Evolutionary conservation across 2,329 filamentous ascomycete species (phyloP), one percentile per base, ranked within the genome.

Genomic region (Lecanicillium sp.): DNA sequence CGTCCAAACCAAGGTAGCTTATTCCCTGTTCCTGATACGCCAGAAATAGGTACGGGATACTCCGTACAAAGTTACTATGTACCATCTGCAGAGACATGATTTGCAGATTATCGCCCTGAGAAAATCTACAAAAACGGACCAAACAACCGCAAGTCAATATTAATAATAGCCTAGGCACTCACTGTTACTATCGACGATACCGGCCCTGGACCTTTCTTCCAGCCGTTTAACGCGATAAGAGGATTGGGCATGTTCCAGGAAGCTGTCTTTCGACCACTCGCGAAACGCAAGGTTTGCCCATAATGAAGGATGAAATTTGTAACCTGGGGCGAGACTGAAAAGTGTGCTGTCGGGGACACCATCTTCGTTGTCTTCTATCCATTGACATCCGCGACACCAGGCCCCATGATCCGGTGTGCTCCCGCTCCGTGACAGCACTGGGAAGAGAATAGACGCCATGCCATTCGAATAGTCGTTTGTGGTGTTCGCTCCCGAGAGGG

Each of bases 261-360:
- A 40, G 27, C 20, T 28, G 20, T 15, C 27, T 14, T 29, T 28
- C 20, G 6, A 36, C 37, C 39, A 46, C 20, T 32, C 41, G 35
- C 20, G 40, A 32, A 17, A 34, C 34, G 11, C 22, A 13, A 30
- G 18, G 3, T 3, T 4, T n/a, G 8, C 17, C 15, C 35, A 25
- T 8, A 12, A 22, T 10, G 17, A 20, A 4, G 4, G 5, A 17
- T 15, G 28, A 6, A 9, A 6, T 10, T 31, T n/a, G 3, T 5
- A 3, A 11, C 11, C 13, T 8, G 35, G 35, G 15, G 17, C n/a
- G 22, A 37, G 13, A 2, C 17, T 19, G 6, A 29, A 17, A 17
- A 31, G 5, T 29, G 22, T 17, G 13, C 18, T 19, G 12, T 12
- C 5, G 12, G 17, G 5, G 11, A 37, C 9, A 8, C 4, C 5